These are phyloP conservation scores for Geotrichum aggregatum DNA, from an alignment of 1,139 yeast genomes.

Conservation along the genomic window DNA sequence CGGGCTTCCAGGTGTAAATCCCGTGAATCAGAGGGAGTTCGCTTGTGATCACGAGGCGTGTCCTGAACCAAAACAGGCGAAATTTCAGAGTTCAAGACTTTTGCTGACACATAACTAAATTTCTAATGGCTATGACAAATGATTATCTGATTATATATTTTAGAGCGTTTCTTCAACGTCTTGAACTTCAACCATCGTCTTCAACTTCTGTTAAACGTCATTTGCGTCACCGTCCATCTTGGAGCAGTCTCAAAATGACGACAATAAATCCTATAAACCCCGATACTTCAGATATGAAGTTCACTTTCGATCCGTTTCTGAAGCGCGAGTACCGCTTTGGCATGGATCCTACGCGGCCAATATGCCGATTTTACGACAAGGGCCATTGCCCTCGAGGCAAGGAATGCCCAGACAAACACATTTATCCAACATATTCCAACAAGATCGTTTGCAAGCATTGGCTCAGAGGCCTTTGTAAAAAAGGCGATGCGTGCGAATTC, in stretches of 20 bases:
- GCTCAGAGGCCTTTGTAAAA: constrained; percentile 95
- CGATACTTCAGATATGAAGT: constrained; percentile 44
- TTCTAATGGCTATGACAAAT: no score
- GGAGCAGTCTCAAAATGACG: constrained; percentile 3
- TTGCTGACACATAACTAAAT: neutral
- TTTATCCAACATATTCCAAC: constrained; percentile 72
- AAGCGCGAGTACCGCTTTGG: constrained; percentile 78
- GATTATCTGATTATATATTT: neutral
- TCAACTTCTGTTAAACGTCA: neutral
- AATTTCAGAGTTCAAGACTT: neutral
- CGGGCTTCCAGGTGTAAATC: no score
- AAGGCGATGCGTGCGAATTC: constrained; percentile 94
- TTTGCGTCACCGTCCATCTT: neutral
- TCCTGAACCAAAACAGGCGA: neutral
- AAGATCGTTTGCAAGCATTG: constrained; percentile 96
- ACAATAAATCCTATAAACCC: constrained; percentile 27
- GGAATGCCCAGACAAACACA: constrained; percentile 84
- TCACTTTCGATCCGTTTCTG: constrained; percentile 81
- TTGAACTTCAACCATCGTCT: neutral
- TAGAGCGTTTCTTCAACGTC: neutral
- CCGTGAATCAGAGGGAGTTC: neutral
- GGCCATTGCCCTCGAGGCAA: constrained; percentile 82
- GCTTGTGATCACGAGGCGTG: neutral
- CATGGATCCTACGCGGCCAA: constrained; percentile 67
- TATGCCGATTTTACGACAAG: constrained; percentile 72